Percentiles rank a stretch among this genome's conserved stretches.
Evolutionary conservation across 2,329 filamentous ascomycete genomes (phyloP).

Genomic region (Apiospora sp.): DNA sequence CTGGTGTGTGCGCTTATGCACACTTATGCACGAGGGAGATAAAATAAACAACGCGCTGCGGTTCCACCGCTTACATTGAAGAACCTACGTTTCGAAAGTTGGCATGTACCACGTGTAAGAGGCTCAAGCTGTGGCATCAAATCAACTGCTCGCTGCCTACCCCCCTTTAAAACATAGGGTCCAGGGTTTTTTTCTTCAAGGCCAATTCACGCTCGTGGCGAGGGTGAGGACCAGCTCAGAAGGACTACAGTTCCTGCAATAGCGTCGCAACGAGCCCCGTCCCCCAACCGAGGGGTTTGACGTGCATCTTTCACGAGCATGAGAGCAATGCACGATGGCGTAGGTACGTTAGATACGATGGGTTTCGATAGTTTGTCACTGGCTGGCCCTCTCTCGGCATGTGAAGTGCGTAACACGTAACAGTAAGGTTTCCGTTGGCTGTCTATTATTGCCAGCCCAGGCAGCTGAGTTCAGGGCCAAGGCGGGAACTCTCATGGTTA

Average conservation of each 20-base stretch:
- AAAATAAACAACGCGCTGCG: constrained; percentile 16
- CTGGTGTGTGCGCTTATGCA: constrained; percentile 9
- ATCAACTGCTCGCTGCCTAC: not conserved
- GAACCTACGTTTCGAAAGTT: constrained; percentile 5
- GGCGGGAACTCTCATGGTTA: constrained; percentile 7
- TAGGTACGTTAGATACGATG: not conserved
- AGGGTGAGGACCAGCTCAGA: not conserved
- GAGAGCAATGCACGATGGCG: constrained; percentile 2
- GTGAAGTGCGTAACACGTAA: constrained; percentile 11
- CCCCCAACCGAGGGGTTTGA: constrained; percentile 11
- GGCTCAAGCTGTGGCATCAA: not conserved
- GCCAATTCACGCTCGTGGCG: not conserved
- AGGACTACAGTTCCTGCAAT: constrained; percentile 8
- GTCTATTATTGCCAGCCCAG: constrained; percentile 4
- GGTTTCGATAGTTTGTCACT: not conserved
- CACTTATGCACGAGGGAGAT: constrained; percentile 7
- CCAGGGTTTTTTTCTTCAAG: not conserved
- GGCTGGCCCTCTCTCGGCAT: not conserved
- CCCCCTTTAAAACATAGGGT: constrained; percentile 6
- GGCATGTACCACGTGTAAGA: constrained; percentile 19
- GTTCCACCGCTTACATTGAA: not conserved
- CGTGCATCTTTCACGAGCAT: constrained; percentile 20
- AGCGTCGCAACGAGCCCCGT: constrained; percentile 1
- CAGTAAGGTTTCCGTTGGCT: constrained; percentile 10
- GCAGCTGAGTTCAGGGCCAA: constrained; percentile 13